Evolutionary conservation across 192 early-diverging fungal genomes (phyloP).

Genomic region (Entomortierella beljakovae): DNA sequence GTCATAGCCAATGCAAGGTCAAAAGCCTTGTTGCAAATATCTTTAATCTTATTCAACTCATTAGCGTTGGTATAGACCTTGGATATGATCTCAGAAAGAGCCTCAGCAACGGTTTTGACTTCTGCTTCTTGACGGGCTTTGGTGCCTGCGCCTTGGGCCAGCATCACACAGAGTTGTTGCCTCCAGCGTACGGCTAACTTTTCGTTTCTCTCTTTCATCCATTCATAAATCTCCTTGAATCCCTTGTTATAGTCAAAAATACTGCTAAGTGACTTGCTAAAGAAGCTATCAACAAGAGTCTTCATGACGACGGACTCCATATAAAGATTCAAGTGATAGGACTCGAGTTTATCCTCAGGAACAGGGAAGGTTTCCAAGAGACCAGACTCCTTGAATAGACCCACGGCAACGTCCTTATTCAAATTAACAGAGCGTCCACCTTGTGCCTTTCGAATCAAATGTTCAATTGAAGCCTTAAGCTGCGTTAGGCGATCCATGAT

Average conservation of each 20-base stretch:
- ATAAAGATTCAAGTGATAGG: conserved; percentile 45
- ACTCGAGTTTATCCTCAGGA: conserved; percentile 38
- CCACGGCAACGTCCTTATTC: conserved; percentile 23
- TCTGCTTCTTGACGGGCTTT: conserved; percentile 39
- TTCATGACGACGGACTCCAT: conserved; percentile 52
- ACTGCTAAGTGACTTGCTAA: conserved; percentile 35
- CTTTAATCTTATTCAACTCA: conserved; percentile 32
- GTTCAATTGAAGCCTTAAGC: conserved; percentile 50
- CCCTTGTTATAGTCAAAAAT: conserved; percentile 42
- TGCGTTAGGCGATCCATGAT: conserved; percentile 44
- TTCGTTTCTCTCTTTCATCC: conserved; percentile 35
- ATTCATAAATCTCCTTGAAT: conserved; percentile 54
- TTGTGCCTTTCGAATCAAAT: conserved; percentile 45
- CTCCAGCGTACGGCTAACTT: conserved; percentile 49
- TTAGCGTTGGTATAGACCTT: conserved; percentile 47
- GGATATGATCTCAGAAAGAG: conserved; percentile 25
- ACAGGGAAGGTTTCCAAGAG: conserved; percentile 29
- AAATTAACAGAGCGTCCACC: conserved; percentile 48
- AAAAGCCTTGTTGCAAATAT: conserved; percentile 49
- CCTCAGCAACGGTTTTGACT: conserved; percentile 7
- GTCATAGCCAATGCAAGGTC: conserved; percentile 49
- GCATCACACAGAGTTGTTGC: conserved; percentile 49
- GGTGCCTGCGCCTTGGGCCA: conserved; percentile 18
- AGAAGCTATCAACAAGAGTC: conserved; percentile 32
- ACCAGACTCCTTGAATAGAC: conserved; percentile 37